A percentile compares a stretch with the other conserved stretches of the same genome.
These are phyloP conservation scores for Solanum hybrid DNA, from an alignment of 305 asterid species.

Conservation along the genomic window DNA sequence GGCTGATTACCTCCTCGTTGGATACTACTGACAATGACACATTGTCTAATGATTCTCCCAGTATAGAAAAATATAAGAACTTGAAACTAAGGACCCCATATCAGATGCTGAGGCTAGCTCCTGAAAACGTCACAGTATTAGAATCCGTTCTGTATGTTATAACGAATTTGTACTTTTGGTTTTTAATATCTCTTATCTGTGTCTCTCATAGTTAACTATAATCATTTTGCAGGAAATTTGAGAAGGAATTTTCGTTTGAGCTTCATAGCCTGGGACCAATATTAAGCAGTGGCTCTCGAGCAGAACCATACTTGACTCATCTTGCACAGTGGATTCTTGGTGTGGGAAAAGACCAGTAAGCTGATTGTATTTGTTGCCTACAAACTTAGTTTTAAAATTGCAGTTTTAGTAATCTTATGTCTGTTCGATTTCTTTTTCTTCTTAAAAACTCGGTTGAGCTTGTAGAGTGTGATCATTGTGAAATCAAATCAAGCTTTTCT, in stretches of 20 bases:
- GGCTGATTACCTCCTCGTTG: conserved; percentile 58
- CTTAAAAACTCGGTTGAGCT: background rate
- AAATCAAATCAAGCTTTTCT: background rate
- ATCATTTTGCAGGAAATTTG: conserved; percentile 62
- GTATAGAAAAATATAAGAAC: conserved; percentile 37
- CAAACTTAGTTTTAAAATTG: background rate
- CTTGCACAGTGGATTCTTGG: conserved; percentile 98
- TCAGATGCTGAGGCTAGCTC: conserved; percentile 42
- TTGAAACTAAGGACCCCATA: conserved; percentile 60
- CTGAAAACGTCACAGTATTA: conserved; percentile 53
- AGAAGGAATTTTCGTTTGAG: conserved; percentile 64
- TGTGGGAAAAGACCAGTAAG: conserved; percentile 60
- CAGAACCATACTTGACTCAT: conserved; percentile 92
- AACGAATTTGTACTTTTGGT: background rate
- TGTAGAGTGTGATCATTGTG: background rate
- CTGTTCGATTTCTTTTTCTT: background rate
- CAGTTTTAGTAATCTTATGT: background rate
- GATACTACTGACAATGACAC: conserved; percentile 30
- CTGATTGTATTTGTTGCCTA: background rate
- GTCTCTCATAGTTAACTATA: background rate
- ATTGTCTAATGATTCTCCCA: conserved; percentile 20
- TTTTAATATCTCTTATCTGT: background rate
- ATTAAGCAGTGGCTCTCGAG: conserved; percentile 77
- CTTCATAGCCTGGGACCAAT: conserved; percentile 84
- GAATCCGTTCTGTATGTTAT: conserved; percentile 65